Evolutionary conservation across 2,329 filamentous ascomycete species (phyloP), one percentile per base, ranked within the genome.

Genomic region (Trichoderma sp.): DNA sequence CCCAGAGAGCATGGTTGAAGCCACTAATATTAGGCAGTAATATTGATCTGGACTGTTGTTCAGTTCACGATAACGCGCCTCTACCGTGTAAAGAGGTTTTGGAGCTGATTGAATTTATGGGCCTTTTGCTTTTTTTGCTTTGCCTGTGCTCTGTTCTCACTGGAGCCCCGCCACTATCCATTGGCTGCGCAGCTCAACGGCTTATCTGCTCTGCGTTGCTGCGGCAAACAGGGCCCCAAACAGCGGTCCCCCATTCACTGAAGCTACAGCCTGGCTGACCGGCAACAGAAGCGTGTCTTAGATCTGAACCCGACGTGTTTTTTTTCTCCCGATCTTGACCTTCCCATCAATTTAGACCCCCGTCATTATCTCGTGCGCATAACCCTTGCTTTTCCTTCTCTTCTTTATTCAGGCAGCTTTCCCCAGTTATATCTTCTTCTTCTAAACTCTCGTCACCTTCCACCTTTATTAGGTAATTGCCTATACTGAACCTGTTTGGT

Each of bases 51-150:
- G 37, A 54, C 28, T 65, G 37, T 51, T 65, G 37, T 51, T 26
- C 34, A 65, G 37, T 51, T 26, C 34, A 65, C 13, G 46, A 55
- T 66, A 28, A 43, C 67, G 74, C 76, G 77, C 76, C 70, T 70
- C 18, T 58, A 72, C 74, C 79, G 79, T 77, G 79, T 80, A 79
- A 80, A 80, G 79, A 75, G 70, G 75, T 55, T 46, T 21, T 49
- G 18, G 26, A 59, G 56, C 34, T 5, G 18, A 56, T 24, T 34
- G 54, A 28, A 34, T 43, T 28, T 49, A 59, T 34, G 49, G 37
- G 21, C 46, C 34, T 10, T 52, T 52, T 59, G 7, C 13, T 39
- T 55, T 52, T 55, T 39, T 66, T 34, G 43, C 24, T 58, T 10
- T 59, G 24, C 32, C 28, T 46, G 43, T 58, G 11, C 18, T 34